phyloP scores from a whole-genome alignment of 176 grass and related monocot genomes.

The Aegilops bicornis region DNA sequence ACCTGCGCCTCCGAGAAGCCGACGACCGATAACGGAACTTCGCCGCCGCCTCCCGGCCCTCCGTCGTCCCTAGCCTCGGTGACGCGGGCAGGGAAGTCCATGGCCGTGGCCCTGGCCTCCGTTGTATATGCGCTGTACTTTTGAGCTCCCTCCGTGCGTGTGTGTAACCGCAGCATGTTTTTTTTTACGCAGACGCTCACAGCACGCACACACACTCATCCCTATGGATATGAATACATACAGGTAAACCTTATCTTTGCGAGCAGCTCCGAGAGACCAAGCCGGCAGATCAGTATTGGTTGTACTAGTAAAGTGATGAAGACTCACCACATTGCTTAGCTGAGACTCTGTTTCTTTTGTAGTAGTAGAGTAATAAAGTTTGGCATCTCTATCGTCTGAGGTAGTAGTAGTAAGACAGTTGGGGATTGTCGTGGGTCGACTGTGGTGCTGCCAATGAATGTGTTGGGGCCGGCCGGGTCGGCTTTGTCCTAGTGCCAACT shows the following conservation, averaged over 20 bases:
- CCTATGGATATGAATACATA: no score
- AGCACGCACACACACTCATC: no score
- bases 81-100: neutral
- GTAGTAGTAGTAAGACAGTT: no score
- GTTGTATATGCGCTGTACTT: neutral
- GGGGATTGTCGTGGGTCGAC: neutral
- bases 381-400: neutral
- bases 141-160: constrained; percentile 7
- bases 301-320: no score
- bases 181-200: no score
- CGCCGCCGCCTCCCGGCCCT: neutral
- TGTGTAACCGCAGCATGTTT: neutral
- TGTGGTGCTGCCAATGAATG: neutral
- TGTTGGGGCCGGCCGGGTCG: neutral
- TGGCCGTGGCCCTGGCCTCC: neutral
- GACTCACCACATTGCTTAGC: no score
- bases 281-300: no score
- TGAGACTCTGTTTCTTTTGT: no score
- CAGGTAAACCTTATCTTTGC: no score
- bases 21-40: constrained; percentile 10
- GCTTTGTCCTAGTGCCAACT: neutral
- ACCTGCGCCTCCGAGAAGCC: constrained; percentile 50
- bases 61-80: neutral
- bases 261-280: no score
- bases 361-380: neutral